These are phyloP conservation scores for Macrolepiota fuliginosa DNA, from an alignment of 768 basidiomycete genomes.

Conservation along the genomic window DNA sequence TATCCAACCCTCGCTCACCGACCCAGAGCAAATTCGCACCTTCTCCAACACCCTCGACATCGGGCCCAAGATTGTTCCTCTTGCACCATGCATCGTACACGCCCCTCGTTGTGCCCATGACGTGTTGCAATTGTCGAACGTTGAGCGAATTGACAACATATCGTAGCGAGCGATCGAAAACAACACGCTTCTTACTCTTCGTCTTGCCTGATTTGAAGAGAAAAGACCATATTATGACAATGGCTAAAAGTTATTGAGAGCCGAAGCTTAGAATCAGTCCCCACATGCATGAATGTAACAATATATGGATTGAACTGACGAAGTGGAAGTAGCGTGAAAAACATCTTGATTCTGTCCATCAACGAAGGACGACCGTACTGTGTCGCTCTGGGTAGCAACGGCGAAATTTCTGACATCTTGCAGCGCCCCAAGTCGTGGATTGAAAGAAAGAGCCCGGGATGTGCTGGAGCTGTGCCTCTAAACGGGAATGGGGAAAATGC, in stretches of 20 bases:
- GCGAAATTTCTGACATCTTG: slow-evolving; percentile 10
- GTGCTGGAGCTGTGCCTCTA: neutral
- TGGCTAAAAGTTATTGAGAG: neutral
- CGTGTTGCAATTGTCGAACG: slow-evolving; percentile 1
- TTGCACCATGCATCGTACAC: neutral
- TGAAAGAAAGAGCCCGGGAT: neutral
- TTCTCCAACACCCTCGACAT: slow-evolving; percentile 14
- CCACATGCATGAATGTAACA: neutral
- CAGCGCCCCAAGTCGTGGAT: neutral
- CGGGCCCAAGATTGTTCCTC: neutral
- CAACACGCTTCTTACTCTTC: slow-evolving; percentile 5
- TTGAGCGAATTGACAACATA: neutral
- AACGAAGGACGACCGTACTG: slow-evolving; percentile 9
- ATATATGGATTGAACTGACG: slow-evolving; percentile 1
- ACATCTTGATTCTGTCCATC: slow-evolving; percentile 8
- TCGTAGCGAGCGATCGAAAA: slow-evolving; percentile 3
- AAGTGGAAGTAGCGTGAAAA: slow-evolving; percentile 4
- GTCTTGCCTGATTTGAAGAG: slow-evolving; percentile 6
- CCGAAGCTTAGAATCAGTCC: neutral
- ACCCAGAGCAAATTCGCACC: slow-evolving; percentile 17
- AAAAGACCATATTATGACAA: slow-evolving; percentile 2
- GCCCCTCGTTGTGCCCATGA: neutral
- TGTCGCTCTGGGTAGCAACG: neutral
- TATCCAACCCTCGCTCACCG: slow-evolving; percentile 15
- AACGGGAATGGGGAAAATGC: neutral